These are phyloP conservation scores for Trichosporon inkin DNA, from an alignment of 1,284 basidiomycete species.

Conservation along the genomic window DNA sequence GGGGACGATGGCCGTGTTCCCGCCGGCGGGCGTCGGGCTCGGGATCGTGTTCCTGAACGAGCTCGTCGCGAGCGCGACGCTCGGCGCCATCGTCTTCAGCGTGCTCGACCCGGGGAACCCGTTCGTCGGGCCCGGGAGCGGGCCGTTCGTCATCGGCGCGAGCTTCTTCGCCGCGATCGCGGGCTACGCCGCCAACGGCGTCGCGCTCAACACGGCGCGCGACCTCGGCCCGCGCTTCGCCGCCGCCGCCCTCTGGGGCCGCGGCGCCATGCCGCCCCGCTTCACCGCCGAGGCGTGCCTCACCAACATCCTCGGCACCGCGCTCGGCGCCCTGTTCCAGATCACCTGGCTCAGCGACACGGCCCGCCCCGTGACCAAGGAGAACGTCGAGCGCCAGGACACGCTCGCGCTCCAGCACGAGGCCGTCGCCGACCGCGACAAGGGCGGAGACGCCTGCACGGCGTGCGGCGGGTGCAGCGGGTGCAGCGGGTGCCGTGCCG, in stretches of 20 bases:
- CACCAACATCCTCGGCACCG: slow-evolving; percentile 8
- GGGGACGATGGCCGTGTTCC: background rate
- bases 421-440: too few relatives aligned
- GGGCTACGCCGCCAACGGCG: background rate
- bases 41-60: slow-evolving; percentile 12
- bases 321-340: slow-evolving; percentile 10
- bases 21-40: background rate
- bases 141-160: slow-evolving; percentile 2
- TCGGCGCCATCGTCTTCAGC: slow-evolving; percentile 10
- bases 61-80: background rate
- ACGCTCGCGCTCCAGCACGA: too few relatives aligned
- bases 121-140: slow-evolving; percentile 5
- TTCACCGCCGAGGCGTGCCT: slow-evolving; percentile 9
- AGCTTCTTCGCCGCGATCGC: slow-evolving; percentile 5
- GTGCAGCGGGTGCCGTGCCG: too few relatives aligned
- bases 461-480: too few relatives aligned
- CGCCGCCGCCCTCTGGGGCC: slow-evolving; percentile 9
- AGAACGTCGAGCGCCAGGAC: background rate
- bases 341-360: slow-evolving; percentile 11
- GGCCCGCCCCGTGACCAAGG: background rate
- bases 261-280: background rate
- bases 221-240: slow-evolving; percentile 12
- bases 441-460: too few relatives aligned
- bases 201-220: slow-evolving; percentile 13
- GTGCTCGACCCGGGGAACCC: slow-evolving; percentile 13